These are phyloP conservation scores for Ascochyta koolunga DNA, from an alignment of 2,329 filamentous ascomycete genomes.

Conservation along the genomic window DNA sequence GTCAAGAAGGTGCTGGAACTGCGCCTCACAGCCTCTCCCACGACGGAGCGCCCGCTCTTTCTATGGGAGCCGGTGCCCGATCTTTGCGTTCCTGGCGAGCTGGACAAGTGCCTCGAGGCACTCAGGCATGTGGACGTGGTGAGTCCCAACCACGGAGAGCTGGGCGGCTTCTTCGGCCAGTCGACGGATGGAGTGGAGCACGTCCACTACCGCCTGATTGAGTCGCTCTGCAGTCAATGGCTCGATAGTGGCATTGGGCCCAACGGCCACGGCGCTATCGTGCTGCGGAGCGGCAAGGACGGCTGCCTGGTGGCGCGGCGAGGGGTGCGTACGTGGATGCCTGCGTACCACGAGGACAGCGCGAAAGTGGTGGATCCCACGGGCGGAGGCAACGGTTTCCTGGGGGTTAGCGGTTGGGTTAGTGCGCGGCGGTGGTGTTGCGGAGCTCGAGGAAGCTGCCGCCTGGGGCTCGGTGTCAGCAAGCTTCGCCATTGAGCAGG, in stretches of 20 bases:
- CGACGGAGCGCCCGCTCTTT: constrained; percentile 64
- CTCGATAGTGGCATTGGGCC: constrained; percentile 44
- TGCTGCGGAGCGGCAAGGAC: constrained; percentile 73
- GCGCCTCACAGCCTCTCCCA: constrained; percentile 48
- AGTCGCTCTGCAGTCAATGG: constrained; percentile 50
- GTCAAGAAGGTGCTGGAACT: constrained; percentile 70
- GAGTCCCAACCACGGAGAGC: constrained; percentile 85
- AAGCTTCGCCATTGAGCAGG: constrained; percentile 93
- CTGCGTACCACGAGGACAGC: constrained; percentile 69
- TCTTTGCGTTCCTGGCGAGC: constrained; percentile 73
- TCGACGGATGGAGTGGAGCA: constrained; percentile 39
- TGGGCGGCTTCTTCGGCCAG: constrained; percentile 81
- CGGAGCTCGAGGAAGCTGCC: constrained; percentile 70
- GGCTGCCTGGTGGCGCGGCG: constrained; percentile 65
- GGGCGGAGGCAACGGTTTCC: constrained; percentile 89
- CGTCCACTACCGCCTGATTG: constrained; percentile 49
- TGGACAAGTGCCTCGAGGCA: constrained; percentile 60
- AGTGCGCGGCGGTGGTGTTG: constrained; percentile 54
- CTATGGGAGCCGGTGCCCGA: constrained; percentile 97
- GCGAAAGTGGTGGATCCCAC: constrained; percentile 84
- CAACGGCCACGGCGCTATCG: constrained; percentile 59
- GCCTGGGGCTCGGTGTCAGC: constrained; percentile 82
- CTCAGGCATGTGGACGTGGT: constrained; percentile 63
- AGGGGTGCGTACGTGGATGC: constrained; percentile 67
- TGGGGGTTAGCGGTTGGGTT: constrained; percentile 67